Base-by-base conservation (phyloP, 2,329 filamentous ascomycete species). In the Calcarisporium arbuscula region DNA sequence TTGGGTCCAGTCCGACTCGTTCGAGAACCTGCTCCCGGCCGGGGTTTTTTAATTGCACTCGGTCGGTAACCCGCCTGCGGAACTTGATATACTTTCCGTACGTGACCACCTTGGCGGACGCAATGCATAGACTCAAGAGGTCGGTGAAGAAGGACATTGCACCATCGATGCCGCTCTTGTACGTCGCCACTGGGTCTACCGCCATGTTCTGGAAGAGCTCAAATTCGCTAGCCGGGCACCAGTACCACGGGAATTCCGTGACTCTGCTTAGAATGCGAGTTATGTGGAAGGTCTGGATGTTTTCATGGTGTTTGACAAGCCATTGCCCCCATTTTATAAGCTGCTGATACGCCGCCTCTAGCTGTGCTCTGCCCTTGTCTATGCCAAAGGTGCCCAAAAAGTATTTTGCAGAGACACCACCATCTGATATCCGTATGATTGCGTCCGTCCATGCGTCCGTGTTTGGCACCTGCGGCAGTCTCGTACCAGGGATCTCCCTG, bases 231-330 rank as follows among this genome's bases (percentile, higher is more conserved):
- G 34, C 35, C 9, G 46, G 47, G 5, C 39, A 15, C 40, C 45
- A 47, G 38, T 52, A 52, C 49, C 49, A 52, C 5, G 52, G 50
- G 2, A 41, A 32, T 17, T 43, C 39, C 9, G 47, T 45, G 5
- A 48, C 4, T 8, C 43, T 48, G 10, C 34, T 37, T 16, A 48
- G 42, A 18, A 55, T 48, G 32, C 46, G 39, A 17, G 35, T 35
- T 19, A 53, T 38, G 36, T 29, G 36, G 25, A 42, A 47, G 1
- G 46, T 30, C 1, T 32, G 29, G 18, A 36, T 17, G 0, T 6
- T 23, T n/a, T 40, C 27, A 20, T 46, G 42, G 1, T 34, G 30
- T 4, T 35, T 5, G 14, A 52, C 39, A 2, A 48, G 26, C 4
- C 29, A 37, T 17, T 34, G 32, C 5, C 52, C 50, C 19, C 42